Evolutionary conservation across 176 grass and related monocot genomes (phyloP), one percentile per base, ranked within the genome.

Genomic region (Urochloa ruziziensis): DNA sequence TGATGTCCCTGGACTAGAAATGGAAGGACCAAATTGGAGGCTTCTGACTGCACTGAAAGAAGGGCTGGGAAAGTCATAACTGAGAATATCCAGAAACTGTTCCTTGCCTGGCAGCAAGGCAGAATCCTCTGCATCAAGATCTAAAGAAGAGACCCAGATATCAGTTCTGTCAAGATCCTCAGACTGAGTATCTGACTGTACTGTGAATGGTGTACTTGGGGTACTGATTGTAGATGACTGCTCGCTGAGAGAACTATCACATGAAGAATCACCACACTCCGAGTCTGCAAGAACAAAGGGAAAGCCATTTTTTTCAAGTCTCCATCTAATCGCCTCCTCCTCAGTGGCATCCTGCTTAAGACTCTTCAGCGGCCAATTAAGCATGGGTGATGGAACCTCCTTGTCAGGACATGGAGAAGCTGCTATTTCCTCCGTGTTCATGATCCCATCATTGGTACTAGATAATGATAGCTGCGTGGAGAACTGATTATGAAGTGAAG

Each of bases 121-220:
- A 12, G 72, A 84, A 33, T 90, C 84, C 71, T 92, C 87, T 4
- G 29, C 59, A 15, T 87, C 62, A 23, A 93, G 91, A 82, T 85
- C 72, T 17, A 90, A 78, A 53, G 65, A 90, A 37, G 91, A 69
- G 18, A 90, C 77, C 91, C 91, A 90, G 10, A 89, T 93, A 48
- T 90, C 77, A n/a, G 85, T 78, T 85, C 66, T 67, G 43, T 90
- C 91, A 84, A 81, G 33, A 61, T 93, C 58, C 46, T 79, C 37
- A 19, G 80, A 74, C 14, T 19, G 80, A 27, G 44, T 81, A 84
- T 82, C 84, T 40, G 73, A 69, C 34, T 78, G 40, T 60, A 29
- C 17, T 27, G 34, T 77, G 36, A 64, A 67, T 70, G 84, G 80
- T 21, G 48, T 58, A 71, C 67, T 59, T 51, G 75, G 81, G 73